A percentile compares a stretch with the other conserved stretches of the same genome.
phyloP scores from a whole-genome alignment of 176 grass and related monocot genomes.

The Bromus sterilis region DNA sequence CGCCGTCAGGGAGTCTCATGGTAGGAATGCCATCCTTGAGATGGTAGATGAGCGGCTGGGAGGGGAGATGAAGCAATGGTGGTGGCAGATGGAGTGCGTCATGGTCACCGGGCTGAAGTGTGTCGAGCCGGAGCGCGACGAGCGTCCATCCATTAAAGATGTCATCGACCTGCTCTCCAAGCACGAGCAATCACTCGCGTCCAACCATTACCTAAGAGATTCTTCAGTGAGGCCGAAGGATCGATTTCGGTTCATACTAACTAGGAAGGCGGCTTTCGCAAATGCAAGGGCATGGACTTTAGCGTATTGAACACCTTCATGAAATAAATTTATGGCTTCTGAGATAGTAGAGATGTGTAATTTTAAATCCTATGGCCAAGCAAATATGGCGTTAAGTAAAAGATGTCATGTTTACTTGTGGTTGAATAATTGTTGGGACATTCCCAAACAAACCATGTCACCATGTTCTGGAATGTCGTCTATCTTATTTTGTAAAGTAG shows the following conservation, averaged over 20 bases:
- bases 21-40: not conserved
- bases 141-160: not conserved
- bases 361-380: no score
- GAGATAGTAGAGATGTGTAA: no score
- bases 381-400: no score
- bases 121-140: not conserved
- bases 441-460: no score
- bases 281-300: not conserved
- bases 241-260: not conserved
- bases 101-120: not conserved
- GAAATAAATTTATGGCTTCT: no score
- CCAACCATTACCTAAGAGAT: not conserved
- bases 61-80: not conserved
- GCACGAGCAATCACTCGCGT: not conserved
- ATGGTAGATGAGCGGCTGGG: not conserved
- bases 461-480: no score
- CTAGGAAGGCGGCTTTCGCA: not conserved
- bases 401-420: no score
- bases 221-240: not conserved
- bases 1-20: not conserved
- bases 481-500: no score
- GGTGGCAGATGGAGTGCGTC: not conserved
- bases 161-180: not conserved
- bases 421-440: no score
- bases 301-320: not conserved